Evolutionary conservation across 2,329 filamentous ascomycete genomes (phyloP).

Genomic region (Fusarium torulosum): DNA sequence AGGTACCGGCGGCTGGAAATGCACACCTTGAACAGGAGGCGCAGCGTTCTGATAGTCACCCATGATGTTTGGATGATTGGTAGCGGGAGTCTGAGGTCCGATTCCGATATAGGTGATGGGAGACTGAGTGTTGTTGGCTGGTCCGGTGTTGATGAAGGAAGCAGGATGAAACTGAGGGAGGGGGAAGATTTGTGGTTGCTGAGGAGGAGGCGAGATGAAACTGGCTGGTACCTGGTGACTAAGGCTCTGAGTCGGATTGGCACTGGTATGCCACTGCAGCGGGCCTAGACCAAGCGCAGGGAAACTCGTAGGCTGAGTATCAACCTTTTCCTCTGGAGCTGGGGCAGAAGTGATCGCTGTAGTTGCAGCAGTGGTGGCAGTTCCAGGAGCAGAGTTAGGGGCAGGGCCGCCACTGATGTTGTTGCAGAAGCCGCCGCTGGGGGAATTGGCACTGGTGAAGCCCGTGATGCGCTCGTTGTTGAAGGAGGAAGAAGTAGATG

Average conservation of each 20-base stretch:
- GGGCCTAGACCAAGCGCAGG: slow-evolving; percentile 49
- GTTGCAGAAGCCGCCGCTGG: slow-evolving; percentile 43
- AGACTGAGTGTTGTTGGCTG: slow-evolving; percentile 15
- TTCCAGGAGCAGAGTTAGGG: slow-evolving; percentile 24
- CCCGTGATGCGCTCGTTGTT: slow-evolving; percentile 19
- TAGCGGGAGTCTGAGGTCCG: slow-evolving; percentile 45
- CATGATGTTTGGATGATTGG: slow-evolving; percentile 45
- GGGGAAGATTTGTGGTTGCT: slow-evolving; percentile 31
- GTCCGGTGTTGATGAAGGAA: slow-evolving; percentile 26
- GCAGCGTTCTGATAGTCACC: slow-evolving; percentile 59
- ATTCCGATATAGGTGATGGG: slow-evolving; percentile 49
- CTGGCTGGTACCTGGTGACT: slow-evolving; percentile 43
- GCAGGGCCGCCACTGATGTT: slow-evolving; percentile 24
- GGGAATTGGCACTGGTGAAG: slow-evolving; percentile 43
- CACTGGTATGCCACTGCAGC: slow-evolving; percentile 53
- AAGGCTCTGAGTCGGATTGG: slow-evolving; percentile 53
- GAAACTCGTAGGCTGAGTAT: slow-evolving; percentile 43
- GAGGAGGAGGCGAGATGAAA: slow-evolving; percentile 36
- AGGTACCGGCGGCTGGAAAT: slow-evolving; percentile 70
- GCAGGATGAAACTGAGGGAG: slow-evolving; percentile 28
- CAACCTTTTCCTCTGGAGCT: slow-evolving; percentile 17
- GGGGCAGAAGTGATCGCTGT: slow-evolving; percentile 11
- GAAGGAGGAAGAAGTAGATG: slow-evolving; percentile 5
- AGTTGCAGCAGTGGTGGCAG: not conserved
- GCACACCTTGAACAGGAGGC: slow-evolving; percentile 59